phyloP scores from a whole-genome alignment of 2,329 filamentous ascomycete genomes.

The Fusarium sp. region DNA sequence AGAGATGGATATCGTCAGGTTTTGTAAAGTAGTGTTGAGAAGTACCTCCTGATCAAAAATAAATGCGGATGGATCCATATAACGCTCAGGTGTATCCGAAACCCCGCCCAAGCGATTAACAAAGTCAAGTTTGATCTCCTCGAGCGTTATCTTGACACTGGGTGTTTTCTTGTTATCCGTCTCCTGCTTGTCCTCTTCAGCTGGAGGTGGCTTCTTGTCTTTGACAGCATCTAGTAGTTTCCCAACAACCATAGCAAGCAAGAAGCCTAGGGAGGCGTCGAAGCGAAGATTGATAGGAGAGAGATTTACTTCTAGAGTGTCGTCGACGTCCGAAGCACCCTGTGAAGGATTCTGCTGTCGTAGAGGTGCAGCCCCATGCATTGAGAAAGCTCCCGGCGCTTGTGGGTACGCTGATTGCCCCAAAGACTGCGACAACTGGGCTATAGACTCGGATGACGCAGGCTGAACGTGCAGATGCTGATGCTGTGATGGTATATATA shows the following conservation, averaged over 20 bases:
- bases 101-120: slow-evolving; percentile 65
- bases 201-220: slow-evolving; percentile 23
- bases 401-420: slow-evolving; percentile 59
- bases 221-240: slow-evolving; percentile 61
- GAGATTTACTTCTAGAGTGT: slow-evolving; percentile 60
- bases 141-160: slow-evolving; percentile 57
- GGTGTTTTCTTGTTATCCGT: slow-evolving; percentile 40
- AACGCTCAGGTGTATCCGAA: slow-evolving; percentile 61
- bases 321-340: slow-evolving; percentile 24
- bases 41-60: slow-evolving; percentile 62
- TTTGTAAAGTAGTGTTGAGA: slow-evolving; percentile 61
- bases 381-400: slow-evolving; percentile 71
- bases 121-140: slow-evolving; percentile 66
- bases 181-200: slow-evolving; percentile 23
- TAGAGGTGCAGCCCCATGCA: slow-evolving; percentile 48
- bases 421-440: slow-evolving; percentile 48
- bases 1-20: slow-evolving; percentile 52
- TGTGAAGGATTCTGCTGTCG: slow-evolving; percentile 9
- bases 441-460: slow-evolving; percentile 43
- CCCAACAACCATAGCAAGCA: slow-evolving; percentile 62
- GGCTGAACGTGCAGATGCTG: slow-evolving; percentile 55
- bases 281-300: slow-evolving; percentile 65
- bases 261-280: slow-evolving; percentile 66
- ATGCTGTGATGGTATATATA: slow-evolving; percentile 65
- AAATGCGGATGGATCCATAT: slow-evolving; percentile 55